Evolutionary conservation across 352 stramenopile genomes (phyloP).

Genomic region (Plasmopara viticola): DNA sequence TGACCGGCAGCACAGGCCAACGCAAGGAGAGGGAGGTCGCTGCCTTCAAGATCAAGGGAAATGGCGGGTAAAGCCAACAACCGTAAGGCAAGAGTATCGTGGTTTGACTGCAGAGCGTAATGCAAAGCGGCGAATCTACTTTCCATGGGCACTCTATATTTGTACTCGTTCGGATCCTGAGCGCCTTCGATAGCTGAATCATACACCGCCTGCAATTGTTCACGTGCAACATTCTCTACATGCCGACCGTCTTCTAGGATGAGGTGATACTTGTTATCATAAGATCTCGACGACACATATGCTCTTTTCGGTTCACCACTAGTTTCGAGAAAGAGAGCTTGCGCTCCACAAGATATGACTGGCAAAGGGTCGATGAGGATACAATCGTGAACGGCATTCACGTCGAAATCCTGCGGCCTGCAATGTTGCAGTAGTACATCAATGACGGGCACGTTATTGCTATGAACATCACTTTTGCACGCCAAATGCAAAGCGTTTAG

Average conservation of each 20-base stretch:
- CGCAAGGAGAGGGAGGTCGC: conserved; percentile 46
- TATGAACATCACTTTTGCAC: conserved; percentile 40
- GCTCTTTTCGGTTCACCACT: conserved; percentile 22
- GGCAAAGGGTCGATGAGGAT: conserved; percentile 39
- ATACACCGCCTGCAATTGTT: conserved; percentile 24
- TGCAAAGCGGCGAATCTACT: conserved; percentile 49
- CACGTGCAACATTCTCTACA: conserved; percentile 29
- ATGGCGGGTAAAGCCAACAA: conserved; percentile 30
- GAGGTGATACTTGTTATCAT: conserved; percentile 48
- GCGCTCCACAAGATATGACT: conserved; percentile 28
- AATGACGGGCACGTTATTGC: conserved; percentile 43
- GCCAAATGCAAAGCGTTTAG: conserved; percentile 46
- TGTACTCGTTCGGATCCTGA: conserved; percentile 12
- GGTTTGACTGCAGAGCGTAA: conserved; percentile 50
- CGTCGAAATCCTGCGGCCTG: conserved; percentile 1
- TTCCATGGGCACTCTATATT: conserved; percentile 49
- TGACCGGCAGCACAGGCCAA: conserved; percentile 49
- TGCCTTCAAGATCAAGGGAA: conserved; percentile 37
- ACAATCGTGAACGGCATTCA: conserved; percentile 61
- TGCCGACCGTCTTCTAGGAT: conserved; percentile 43
- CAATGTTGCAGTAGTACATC: conserved; percentile 32
- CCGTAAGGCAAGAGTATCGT: conserved; percentile 25
- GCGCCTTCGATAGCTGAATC: conserved; percentile 2
- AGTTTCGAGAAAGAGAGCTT: conserved; percentile 6
- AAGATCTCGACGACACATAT: conserved; percentile 39